A percentile compares a stretch with the other conserved stretches of the same genome.
phyloP scores from a whole-genome alignment of 2,329 filamentous ascomycete genomes.

The Curvularia eragrostidis region DNA sequence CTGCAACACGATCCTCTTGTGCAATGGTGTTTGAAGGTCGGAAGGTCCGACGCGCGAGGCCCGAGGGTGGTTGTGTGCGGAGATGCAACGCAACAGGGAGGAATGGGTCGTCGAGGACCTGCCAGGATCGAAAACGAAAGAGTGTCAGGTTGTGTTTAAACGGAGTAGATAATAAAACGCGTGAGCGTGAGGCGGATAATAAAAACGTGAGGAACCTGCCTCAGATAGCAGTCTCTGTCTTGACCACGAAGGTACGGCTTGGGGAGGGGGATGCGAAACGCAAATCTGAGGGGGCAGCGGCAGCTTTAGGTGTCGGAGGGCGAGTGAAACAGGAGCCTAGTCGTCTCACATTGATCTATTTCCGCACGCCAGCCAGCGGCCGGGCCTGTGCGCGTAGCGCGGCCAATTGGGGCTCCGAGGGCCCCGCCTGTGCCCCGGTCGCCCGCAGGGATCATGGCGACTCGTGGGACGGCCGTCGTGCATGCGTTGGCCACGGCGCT shows the following conservation, averaged over 20 bases:
- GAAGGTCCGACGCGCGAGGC: conserved; percentile 39
- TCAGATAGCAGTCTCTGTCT: conserved; percentile 47
- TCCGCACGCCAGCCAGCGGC: conserved; percentile 36
- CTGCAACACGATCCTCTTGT: conserved; percentile 46
- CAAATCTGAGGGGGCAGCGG: conserved; percentile 48
- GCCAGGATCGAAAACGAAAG: conserved; percentile 47
- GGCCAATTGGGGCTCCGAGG: conserved; percentile 31
- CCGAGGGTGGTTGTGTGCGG: conserved; percentile 18
- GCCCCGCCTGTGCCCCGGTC: conserved; percentile 15
- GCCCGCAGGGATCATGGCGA: conserved; percentile 25
- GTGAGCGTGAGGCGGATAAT: conserved; percentile 27
- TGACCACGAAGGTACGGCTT: conserved; percentile 44
- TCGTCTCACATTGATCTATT: conserved; percentile 49
- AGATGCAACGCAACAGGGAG: conserved; percentile 40
- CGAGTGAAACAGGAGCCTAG: conserved; percentile 51
- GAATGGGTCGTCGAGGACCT: conserved; percentile 46
- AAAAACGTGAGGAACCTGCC: conserved; percentile 42
- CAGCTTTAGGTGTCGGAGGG: conserved; percentile 51
- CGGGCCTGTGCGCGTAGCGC: conserved; percentile 32
- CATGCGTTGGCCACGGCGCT: conserved; percentile 20
- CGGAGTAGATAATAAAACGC: conserved; percentile 44
- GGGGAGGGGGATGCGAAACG: conserved; percentile 47
- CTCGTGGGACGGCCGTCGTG: conserved; percentile 29
- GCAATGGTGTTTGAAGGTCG: conserved; percentile 35
- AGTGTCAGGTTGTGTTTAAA: conserved; percentile 48